Conservation (phyloP, 2,329 filamentous ascomycete species). For the Colletotrichum paranaense region DNA sequence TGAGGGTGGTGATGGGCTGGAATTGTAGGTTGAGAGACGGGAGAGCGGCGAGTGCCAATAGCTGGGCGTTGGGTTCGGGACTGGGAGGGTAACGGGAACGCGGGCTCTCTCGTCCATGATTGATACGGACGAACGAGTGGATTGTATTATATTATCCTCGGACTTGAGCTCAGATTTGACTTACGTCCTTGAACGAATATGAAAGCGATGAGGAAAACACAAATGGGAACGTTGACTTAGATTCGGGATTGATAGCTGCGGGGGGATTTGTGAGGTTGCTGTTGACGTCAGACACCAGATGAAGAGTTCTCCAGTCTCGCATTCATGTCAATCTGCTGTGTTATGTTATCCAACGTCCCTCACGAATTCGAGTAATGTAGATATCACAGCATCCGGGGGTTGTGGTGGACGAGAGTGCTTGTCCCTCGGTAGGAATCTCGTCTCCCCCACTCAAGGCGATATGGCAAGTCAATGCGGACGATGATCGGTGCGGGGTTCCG, state of each 20-base stretch:
- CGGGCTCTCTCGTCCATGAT: slow-evolving; percentile 26
- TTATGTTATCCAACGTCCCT: not conserved
- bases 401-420: not conserved
- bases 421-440: not conserved
- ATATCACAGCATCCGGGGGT: not conserved
- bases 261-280: not conserved
- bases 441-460: not conserved
- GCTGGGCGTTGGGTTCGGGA: slow-evolving; percentile 53
- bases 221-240: not conserved
- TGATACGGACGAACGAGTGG: not conserved
- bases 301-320: too few relatives aligned
- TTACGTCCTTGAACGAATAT: not conserved
- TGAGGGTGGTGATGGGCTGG: slow-evolving; percentile 43
- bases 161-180: not conserved
- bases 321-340: not conserved
- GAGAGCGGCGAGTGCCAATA: slow-evolving; percentile 59
- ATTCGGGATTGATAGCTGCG: not conserved
- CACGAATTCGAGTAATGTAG: not conserved
- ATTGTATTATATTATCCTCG: not conserved
- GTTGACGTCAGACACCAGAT: not conserved
- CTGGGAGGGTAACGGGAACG: slow-evolving; percentile 45
- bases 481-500: slow-evolving; percentile 6
- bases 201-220: not conserved
- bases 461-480: not conserved
- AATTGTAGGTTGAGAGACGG: slow-evolving; percentile 41